phyloP scores from a whole-genome alignment of 225 moss, liverwort and hornwort species.

The Lunularia cruciata region DNA sequence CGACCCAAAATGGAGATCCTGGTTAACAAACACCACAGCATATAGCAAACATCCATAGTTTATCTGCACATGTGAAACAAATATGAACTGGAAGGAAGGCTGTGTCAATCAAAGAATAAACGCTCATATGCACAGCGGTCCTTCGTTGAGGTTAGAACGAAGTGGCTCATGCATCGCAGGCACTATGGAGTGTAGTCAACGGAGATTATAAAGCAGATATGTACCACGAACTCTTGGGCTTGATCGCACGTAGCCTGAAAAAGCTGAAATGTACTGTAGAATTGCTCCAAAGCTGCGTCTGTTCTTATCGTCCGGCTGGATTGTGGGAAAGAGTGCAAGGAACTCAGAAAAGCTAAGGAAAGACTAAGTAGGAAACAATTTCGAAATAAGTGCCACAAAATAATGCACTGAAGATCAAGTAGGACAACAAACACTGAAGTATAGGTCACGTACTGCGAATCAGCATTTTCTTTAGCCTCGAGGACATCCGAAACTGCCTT shows the following conservation, averaged over 20 bases:
- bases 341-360: background rate
- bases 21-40: no score
- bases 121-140: no score
- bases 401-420: background rate
- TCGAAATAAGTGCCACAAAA: background rate
- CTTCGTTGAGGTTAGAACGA: no score
- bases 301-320: constrained; percentile 64
- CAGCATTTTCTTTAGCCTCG: constrained; percentile 73
- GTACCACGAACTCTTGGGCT: constrained; percentile 95
- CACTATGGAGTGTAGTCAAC: no score
- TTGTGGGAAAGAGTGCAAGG: no score
- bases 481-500: constrained; percentile 66
- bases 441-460: constrained; percentile 51
- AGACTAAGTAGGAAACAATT: background rate
- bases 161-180: no score
- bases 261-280: constrained; percentile 80
- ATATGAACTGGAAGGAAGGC: no score
- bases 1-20: no score
- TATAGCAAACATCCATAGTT: no score
- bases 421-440: background rate
- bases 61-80: no score
- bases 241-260: constrained; percentile 93
- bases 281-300: constrained; percentile 84
- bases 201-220: background rate
- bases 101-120: no score